These are phyloP conservation scores for Clonostachys chloroleuca DNA, from an alignment of 2,329 filamentous ascomycete genomes.

Conservation along the genomic window DNA sequence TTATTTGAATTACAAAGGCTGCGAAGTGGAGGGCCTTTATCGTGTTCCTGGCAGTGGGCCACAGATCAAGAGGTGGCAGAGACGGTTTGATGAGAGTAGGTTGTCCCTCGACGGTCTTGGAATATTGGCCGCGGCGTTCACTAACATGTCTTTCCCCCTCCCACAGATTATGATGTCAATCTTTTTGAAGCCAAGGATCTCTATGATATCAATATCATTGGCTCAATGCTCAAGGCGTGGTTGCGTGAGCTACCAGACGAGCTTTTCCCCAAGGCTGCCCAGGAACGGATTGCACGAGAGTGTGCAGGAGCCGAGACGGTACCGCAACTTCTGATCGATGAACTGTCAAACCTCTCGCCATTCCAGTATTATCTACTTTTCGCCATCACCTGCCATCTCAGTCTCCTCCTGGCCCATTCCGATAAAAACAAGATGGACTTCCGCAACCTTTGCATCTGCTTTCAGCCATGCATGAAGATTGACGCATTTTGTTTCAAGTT, in stretches of 20 bases:
- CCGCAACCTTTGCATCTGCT: conserved; percentile 92
- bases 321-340: conserved; percentile 82
- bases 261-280: conserved; percentile 79
- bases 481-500: conserved; percentile 95
- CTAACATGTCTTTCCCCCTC: background rate
- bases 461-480: conserved; percentile 95
- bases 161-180: conserved; percentile 77
- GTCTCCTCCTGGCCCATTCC: conserved; percentile 82
- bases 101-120: conserved; percentile 1
- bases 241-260: conserved; percentile 92
- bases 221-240: conserved; percentile 95
- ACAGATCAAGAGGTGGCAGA: conserved; percentile 90
- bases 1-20: conserved; percentile 91
- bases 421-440: conserved; percentile 99
- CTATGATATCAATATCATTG: conserved; percentile 95
- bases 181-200: conserved; percentile 83
- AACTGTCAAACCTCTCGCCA: conserved; percentile 88
- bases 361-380: conserved; percentile 98
- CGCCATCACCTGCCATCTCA: conserved; percentile 94
- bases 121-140: too few relatives aligned
- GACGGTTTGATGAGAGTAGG: conserved; percentile 80
- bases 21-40: conserved; percentile 90
- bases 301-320: conserved; percentile 76
- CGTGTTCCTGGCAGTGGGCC: conserved; percentile 86
- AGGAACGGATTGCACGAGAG: conserved; percentile 75